Evolutionary conservation across 257 asterid genomes (phyloP).

Genomic region (Solanum arcanum): DNA sequence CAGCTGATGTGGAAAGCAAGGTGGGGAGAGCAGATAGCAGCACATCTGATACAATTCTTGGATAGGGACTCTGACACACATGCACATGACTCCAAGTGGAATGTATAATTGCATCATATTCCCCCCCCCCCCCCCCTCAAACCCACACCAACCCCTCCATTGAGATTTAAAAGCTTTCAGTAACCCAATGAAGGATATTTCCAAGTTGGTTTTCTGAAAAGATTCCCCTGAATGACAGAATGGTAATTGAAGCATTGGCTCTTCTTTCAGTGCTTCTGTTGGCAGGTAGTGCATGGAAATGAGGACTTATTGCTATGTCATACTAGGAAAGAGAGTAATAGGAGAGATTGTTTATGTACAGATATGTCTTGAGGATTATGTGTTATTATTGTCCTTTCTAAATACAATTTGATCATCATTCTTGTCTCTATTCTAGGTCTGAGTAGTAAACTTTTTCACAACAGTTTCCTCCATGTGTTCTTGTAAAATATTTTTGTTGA

Average conservation of each 20-base stretch:
- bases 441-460: neutral
- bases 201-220: conserved; percentile 23
- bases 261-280: conserved; percentile 10
- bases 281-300: conserved; percentile 21
- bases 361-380: conserved; percentile 13
- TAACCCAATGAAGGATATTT: conserved; percentile 19
- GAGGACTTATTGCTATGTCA: conserved; percentile 1
- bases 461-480: neutral
- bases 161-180: conserved; percentile 12
- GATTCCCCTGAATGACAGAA: conserved; percentile 33
- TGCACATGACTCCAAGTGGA: conserved; percentile 6
- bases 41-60: conserved; percentile 32
- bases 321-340: conserved; percentile 6
- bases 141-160: neutral
- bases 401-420: conserved; percentile 19
- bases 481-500: neutral
- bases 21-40: conserved; percentile 29
- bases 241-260: conserved; percentile 20
- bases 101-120: conserved; percentile 10
- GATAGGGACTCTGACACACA: conserved; percentile 24
- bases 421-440: neutral
- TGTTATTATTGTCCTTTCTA: conserved; percentile 1
- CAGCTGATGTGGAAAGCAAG: conserved; percentile 37
- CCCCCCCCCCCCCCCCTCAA: neutral
- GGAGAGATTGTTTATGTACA: conserved; percentile 27